phyloP scores from a whole-genome alignment of 1,284 basidiomycete genomes.

The Sanghuangporus baumii region DNA sequence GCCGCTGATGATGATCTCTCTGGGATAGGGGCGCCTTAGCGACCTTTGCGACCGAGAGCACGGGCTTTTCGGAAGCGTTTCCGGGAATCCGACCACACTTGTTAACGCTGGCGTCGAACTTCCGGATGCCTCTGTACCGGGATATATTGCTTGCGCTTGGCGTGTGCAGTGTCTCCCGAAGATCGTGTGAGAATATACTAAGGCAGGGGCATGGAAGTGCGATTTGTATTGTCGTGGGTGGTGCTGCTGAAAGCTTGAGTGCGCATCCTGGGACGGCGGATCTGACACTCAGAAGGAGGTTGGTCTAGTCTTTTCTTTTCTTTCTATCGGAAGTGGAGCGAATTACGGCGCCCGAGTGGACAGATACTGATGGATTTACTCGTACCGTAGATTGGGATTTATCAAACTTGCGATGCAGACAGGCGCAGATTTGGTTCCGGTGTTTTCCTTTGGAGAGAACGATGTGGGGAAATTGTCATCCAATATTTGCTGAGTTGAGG shows the following conservation, averaged over 20 bases:
- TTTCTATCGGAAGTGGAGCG: not conserved
- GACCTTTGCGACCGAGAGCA: conserved; percentile 94
- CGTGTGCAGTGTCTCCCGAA: conserved; percentile 87
- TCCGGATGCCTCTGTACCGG: conserved; percentile 89
- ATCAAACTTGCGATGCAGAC: conserved; percentile 95
- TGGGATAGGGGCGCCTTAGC: conserved; percentile 78
- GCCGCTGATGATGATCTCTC: not conserved
- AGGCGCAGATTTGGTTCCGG: conserved; percentile 90
- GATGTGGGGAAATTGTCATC: conserved; percentile 57
- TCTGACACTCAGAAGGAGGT: conserved; percentile 78
- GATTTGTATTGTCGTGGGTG: conserved; percentile 95
- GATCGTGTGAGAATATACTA: conserved; percentile 87
- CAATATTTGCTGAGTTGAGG: not conserved
- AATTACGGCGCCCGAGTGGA: conserved; percentile 2
- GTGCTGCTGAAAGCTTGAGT: conserved; percentile 90
- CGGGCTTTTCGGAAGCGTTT: conserved; percentile 87
- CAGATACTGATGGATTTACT: not conserved
- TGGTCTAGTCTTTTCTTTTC: conserved; percentile 25
- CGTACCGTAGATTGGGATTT: conserved; percentile 71
- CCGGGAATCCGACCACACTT: conserved; percentile 93
- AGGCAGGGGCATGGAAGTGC: conserved; percentile 64
- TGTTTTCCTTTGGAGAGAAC: conserved; percentile 98
- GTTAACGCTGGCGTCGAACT: conserved; percentile 87
- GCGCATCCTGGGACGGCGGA: conserved; percentile 95
- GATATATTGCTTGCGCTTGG: conserved; percentile 85